Percentiles rank a stretch among this genome's conserved stretches.
Conservation (phyloP, 2,329 filamentous ascomycete genomes). For the Penicillium sp. region DNA sequence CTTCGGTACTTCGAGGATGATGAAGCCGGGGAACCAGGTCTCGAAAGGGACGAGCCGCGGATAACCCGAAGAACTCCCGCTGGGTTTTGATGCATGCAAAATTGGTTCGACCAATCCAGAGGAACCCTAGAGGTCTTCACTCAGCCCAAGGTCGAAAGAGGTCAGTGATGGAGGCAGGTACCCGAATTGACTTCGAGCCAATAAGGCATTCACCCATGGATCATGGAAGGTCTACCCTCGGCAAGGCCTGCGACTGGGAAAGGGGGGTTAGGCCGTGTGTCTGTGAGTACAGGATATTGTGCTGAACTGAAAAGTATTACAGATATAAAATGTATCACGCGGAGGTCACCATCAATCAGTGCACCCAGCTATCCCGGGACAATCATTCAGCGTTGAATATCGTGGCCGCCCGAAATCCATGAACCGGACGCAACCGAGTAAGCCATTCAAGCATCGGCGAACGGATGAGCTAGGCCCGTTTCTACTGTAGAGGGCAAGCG, state of each 20-base stretch:
- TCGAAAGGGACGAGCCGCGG: constrained; percentile 4
- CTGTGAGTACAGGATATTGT: background rate
- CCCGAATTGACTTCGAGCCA: constrained; percentile 1
- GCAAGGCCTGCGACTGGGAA: background rate
- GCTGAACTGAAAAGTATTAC: background rate
- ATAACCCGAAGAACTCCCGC: constrained; percentile 14
- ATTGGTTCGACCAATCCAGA: constrained; percentile 11
- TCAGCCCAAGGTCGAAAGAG: background rate
- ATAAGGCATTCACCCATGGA: constrained; percentile 12
- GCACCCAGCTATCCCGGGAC: background rate
- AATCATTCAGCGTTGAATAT: background rate
- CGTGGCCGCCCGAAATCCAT: too few species aligned
- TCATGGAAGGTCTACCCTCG: constrained; percentile 12
- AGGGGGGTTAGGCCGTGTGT: too few species aligned
- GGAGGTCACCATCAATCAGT: background rate
- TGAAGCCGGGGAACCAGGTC: background rate
- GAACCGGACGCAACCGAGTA: too few species aligned
- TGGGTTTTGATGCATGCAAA: constrained; percentile 27
- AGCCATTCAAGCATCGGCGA: background rate
- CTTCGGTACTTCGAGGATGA: background rate
- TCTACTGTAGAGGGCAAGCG: background rate
- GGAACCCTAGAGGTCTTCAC: constrained; percentile 5
- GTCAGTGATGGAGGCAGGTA: background rate
- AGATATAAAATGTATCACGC: background rate
- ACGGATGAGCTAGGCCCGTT: background rate